Evolutionary conservation across 2,329 filamentous ascomycete species (phyloP), one percentile per base, ranked within the genome.

Genomic region (Thermoascus crustaceus): DNA sequence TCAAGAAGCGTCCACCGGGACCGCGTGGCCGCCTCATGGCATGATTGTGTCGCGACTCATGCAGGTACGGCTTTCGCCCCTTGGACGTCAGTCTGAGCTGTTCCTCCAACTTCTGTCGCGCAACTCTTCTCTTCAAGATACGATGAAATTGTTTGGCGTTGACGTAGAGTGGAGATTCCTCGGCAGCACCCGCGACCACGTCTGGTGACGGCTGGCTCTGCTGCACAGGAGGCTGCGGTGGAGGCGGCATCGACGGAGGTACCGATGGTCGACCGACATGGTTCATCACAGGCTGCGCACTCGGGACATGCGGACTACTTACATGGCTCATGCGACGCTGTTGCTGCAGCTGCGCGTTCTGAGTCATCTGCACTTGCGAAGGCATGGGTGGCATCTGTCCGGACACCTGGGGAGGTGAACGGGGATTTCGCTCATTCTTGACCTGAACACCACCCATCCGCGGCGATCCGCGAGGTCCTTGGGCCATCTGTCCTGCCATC

Each of bases 111-210:
- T 85, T 86, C 61, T 96, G 91, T 21, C 91, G 77, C 5, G 91
- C 91, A 44, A 96, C 86, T 40, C 91, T 78, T 39, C 91, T 77
- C 70, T 98, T 96, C 36, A 98, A 66, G 32, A 98, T 98, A 17
- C 91, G 83, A 58, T 98, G 91, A 50, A 98, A 98, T 54, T 98
- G 91, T 61, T 98, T 98, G 4, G 91, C 91, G 53, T 98, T 98
- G 53, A 98, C 91, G 50, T 98, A 98, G 1, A 98, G 69, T 0
- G 91, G 91, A 0, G 89, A 89, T 56, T 98, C 91, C 58, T 96
- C 91, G 3, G 80, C 78, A 9, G 75, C 74, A 9, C 73, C 72
- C 5, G 81, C 69, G 1, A 82, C 75, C 50, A 91, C 77, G 56
- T 95, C 88, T 5, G 86, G 85, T 1, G 86, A 89, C 43, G 85